Conservation (phyloP, 805 yeast genomes). For the Jamesozyma lodderae region DNA sequence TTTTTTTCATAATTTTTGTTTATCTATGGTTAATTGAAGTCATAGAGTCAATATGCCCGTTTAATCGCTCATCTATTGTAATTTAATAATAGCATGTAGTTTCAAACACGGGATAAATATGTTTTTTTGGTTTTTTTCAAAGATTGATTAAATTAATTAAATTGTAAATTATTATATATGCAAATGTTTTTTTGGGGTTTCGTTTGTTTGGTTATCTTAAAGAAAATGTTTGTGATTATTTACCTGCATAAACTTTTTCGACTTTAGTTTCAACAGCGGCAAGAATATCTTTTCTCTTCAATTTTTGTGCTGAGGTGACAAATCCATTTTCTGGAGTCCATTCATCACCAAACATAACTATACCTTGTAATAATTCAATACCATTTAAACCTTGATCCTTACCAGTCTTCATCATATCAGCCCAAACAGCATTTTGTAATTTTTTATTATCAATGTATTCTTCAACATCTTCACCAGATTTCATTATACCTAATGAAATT, state of each 20-base stretch:
- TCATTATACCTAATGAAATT: slow-evolving; percentile 43
- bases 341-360: slow-evolving; percentile 75
- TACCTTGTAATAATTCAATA: slow-evolving; percentile 75
- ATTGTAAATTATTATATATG: not conserved
- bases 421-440: slow-evolving; percentile 45
- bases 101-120: slow-evolving; percentile 33
- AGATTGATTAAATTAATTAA: not conserved
- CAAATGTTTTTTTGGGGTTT: not conserved
- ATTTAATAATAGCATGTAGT: slow-evolving; percentile 31
- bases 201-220: not conserved
- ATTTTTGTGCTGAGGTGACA: slow-evolving; percentile 92
- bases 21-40: slow-evolving; percentile 11
- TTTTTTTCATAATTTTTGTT: too few relatives aligned
- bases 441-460: slow-evolving; percentile 45
- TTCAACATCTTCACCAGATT: slow-evolving; percentile 39
- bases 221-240: too few relatives aligned
- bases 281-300: slow-evolving; percentile 86
- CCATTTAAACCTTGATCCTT: slow-evolving; percentile 72
- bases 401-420: slow-evolving; percentile 64
- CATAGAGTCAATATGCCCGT: slow-evolving; percentile 30
- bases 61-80: slow-evolving; percentile 35
- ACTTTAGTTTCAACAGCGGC: slow-evolving; percentile 58
- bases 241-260: slow-evolving; percentile 54
- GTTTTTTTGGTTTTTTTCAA: not conserved
- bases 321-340: slow-evolving; percentile 97